phyloP scores from a whole-genome alignment of 1,284 basidiomycete species.

The Trametes polyzona region DNA sequence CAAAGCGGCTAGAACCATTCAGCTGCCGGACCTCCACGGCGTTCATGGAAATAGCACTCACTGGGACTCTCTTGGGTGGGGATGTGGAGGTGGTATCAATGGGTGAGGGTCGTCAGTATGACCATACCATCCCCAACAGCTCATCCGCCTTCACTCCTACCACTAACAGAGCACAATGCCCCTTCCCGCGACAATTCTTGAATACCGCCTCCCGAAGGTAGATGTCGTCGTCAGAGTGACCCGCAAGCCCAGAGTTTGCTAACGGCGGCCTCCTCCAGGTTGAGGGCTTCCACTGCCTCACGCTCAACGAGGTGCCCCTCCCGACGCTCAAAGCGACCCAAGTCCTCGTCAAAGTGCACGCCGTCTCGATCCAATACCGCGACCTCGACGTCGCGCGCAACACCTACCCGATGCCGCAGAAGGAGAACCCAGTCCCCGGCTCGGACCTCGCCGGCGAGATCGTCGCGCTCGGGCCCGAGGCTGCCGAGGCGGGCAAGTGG shows the following conservation, averaged over 20 bases:
- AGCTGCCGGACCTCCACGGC: too few relatives aligned
- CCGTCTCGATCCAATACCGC: slow-evolving; percentile 55
- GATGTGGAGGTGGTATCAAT: too few relatives aligned
- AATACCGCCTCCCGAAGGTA: background rate
- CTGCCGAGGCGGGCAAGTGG: slow-evolving; percentile 41
- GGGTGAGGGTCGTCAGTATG: too few relatives aligned
- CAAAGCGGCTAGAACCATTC: too few relatives aligned
- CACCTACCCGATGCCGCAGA: slow-evolving; percentile 35
- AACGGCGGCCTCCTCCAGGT: too few relatives aligned
- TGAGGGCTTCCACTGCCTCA: slow-evolving; percentile 35
- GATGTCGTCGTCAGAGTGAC: too few relatives aligned
- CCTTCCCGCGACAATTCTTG: background rate
- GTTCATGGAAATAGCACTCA: too few relatives aligned
- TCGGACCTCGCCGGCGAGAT: slow-evolving; percentile 70
- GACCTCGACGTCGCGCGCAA: slow-evolving; percentile 46
- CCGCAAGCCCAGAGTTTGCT: too few relatives aligned
- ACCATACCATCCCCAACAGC: too few relatives aligned
- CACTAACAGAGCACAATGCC: too few relatives aligned
- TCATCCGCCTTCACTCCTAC: too few relatives aligned
- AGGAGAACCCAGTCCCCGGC: slow-evolving; percentile 49
- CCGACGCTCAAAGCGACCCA: slow-evolving; percentile 41
- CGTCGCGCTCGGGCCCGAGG: slow-evolving; percentile 53
- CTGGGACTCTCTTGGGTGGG: too few relatives aligned
- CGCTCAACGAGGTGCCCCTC: slow-evolving; percentile 36
- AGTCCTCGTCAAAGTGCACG: slow-evolving; percentile 53